Evolutionary conservation across 2,329 filamentous ascomycete species (phyloP).

Genomic region (Fusarium buxicola): DNA sequence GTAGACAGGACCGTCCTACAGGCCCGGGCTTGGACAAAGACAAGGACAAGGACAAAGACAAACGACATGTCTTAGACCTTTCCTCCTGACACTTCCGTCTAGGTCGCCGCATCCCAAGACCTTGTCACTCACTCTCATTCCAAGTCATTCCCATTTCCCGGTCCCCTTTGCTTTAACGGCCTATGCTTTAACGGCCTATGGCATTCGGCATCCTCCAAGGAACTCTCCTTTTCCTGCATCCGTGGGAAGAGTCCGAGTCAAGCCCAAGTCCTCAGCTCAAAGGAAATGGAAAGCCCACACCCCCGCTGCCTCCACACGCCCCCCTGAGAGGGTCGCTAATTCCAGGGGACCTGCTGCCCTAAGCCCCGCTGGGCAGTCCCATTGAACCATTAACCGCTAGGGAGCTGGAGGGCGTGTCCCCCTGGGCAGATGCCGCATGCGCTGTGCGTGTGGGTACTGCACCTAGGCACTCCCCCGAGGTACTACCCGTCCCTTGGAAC

Average conservation of each 20-base stretch:
- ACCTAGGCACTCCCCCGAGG: neutral
- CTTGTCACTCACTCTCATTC: constrained; percentile 1
- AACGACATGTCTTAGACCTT: constrained; percentile 15
- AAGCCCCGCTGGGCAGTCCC: constrained; percentile 8
- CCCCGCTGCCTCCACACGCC: neutral
- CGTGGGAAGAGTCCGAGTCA: neutral
- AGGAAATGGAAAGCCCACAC: too few species aligned
- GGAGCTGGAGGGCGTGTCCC: neutral
- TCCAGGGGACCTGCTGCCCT: constrained; percentile 13
- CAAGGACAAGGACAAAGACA: constrained; percentile 2
- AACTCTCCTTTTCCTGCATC: neutral
- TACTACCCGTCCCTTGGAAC: constrained; percentile 16
- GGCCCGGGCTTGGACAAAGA: neutral
- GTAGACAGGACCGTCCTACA: neutral
- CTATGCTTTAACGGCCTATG: neutral
- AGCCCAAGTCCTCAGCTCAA: neutral
- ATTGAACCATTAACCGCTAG: constrained; percentile 2
- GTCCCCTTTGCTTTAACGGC: constrained; percentile 1
- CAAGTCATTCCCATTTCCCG: constrained; percentile 1
- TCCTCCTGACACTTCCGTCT: constrained; percentile 27
- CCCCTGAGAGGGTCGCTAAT: constrained; percentile 8
- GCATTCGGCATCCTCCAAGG: neutral
- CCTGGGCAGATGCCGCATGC: constrained; percentile 5
- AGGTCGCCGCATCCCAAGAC: constrained; percentile 23
- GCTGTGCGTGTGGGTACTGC: too few species aligned